Base-by-base conservation (phyloP, 805 yeast genomes). In the Ascoidea asiatica region DNA sequence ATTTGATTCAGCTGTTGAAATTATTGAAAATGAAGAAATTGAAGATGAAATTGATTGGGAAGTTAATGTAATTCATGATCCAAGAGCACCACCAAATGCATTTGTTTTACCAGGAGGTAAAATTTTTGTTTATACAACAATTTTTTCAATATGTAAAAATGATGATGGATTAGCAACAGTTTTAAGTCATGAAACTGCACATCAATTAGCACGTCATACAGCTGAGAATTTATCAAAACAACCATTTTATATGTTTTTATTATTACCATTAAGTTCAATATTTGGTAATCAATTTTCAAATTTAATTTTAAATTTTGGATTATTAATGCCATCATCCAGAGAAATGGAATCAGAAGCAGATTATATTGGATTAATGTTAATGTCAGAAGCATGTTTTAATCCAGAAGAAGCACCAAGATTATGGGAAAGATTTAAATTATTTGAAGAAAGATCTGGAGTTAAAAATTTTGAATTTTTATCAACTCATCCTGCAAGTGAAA, bases 341-440 rank as follows among this genome's bases (percentile, higher is more conserved):
- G 86, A 77, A 47, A 87, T 87, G 95, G 99, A 92, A 61, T 73
- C 87, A 0, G 98, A 92, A 60, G 97, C 98, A 0, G 98, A 92
- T 61, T 80, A 81, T 54, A 89, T 92, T 23, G 99, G 99, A 0
- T 65, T 92, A 48, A 81, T 87, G 78, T 69, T 90, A 52, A 85
- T 90, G 95, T 76, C 95, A 2, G 67, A 78, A 47, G 95, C 95
- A 41, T 92, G 99, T 58, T 92, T 71, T 60, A 65, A 89, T 50
- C 88, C 95, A 5, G 63, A 64, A 17, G 86, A 79, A 52, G 82
- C 95, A 0, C 75, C 81, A 1, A 64, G 63, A 8, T 71, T 92
- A 46, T 92, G 99, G 99, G 60, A 70, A 44, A 70, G 95, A 45
- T 89, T 90, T 96, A 60, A 74, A 19, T 53, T 61, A 19, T 67